Base-by-base conservation (phyloP, 768 basidiomycete species). In the Rhodotorula graminis region DNA sequence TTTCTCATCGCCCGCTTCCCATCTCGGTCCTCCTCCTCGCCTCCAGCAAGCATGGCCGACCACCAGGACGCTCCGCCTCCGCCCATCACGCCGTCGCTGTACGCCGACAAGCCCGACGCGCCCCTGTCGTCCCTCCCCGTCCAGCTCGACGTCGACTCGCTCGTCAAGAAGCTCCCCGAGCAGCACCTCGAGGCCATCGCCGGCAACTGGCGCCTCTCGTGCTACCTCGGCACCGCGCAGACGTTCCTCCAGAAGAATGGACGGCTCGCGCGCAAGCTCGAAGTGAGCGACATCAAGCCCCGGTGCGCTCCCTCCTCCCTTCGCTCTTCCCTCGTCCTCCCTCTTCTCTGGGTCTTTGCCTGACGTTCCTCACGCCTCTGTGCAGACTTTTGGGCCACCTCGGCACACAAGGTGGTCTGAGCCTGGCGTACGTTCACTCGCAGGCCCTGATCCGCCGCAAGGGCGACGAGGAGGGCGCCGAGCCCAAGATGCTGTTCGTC, bases 221-320 rank as follows among this genome's bases (percentile, higher is more conserved):
- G 64, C 69, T 76, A 72, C 74, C 58, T 76, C 49, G 71, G 65
- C 0, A 61, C 60, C 37, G 56, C 90, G 2, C 91, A 90, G 89
- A 92, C 93, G 73, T 94, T 91, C 82, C 82, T 95, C 69, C 87
- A 85, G 72, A 83, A 85, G 74, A 90, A 93, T 73, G 85, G 87
- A 19, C 84, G 91, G 4, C 81, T 93, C 46, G 85, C 89, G 70
- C 81, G 86, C 47, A 80, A 84, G n/a, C 72, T 82, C 15, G 84
- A 82, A 29, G 82, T 84, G 42, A 87, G 89, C 57, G 85, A 92
- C 79, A 88, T 95, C 82, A 93, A 94, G 82, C 84, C 85, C 49
- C 71, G 71, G 70, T 72, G 9, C 25, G 70, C 52, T 3, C 29
- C n/a, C 11, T 55, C 46, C 44, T 92, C 90, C 91, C 77, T 91